Conservation (phyloP, 2,329 filamentous ascomycete species). For the Pezicula neosporulosa region DNA sequence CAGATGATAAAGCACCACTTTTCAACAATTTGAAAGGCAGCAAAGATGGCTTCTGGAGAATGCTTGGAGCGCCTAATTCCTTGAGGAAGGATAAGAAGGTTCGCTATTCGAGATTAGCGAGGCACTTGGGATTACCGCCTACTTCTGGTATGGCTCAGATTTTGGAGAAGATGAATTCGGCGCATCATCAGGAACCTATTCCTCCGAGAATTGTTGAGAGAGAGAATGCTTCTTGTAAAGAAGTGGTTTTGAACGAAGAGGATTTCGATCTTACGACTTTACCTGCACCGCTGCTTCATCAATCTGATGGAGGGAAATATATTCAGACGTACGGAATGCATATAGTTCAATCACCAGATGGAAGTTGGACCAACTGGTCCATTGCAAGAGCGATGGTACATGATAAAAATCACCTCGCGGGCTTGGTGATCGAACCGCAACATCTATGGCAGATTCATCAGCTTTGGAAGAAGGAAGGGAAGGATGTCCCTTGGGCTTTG, state of each 20-base stretch:
- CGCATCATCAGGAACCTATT: conserved; percentile 29
- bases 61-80: conserved; percentile 40
- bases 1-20: conserved; percentile 42
- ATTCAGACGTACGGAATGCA: conserved; percentile 48
- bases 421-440: conserved; percentile 41
- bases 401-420: conserved; percentile 36
- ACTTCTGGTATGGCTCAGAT: conserved; percentile 35
- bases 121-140: conserved; percentile 37
- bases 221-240: conserved; percentile 37
- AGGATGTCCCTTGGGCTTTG: conserved; percentile 44
- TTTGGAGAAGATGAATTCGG: conserved; percentile 37
- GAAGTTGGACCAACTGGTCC: conserved; percentile 45
- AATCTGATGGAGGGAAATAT: conserved; percentile 45
- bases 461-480: conserved; percentile 41
- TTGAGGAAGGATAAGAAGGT: conserved; percentile 30
- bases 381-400: conserved; percentile 44
- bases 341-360: conserved; percentile 40
- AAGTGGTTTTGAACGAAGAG: conserved; percentile 32
- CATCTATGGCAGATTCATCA: conserved; percentile 44
- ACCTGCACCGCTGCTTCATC: conserved; percentile 39
- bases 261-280: conserved; percentile 40
- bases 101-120: conserved; percentile 37
- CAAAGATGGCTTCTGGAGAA: conserved; percentile 42
- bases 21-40: conserved; percentile 48
- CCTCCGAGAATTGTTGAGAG: conserved; percentile 26